phyloP scores from a whole-genome alignment of 495 filamentous ascomycete species.

The Chaetomidium leptoderma region DNA sequence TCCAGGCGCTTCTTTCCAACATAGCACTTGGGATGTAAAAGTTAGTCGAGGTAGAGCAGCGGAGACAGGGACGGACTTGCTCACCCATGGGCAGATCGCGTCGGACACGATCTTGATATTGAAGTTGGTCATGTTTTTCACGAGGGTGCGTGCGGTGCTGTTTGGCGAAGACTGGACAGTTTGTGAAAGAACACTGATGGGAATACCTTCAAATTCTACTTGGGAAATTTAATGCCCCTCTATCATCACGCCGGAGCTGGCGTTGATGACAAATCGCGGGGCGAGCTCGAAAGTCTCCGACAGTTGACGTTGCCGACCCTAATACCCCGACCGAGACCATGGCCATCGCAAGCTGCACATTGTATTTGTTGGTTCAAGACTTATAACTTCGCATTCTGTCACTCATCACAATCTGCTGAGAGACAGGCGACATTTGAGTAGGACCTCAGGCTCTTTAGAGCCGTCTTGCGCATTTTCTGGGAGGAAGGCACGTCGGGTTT shows the following conservation, averaged over 20 bases:
- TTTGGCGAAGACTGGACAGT: too few species aligned
- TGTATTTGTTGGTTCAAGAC: too few species aligned
- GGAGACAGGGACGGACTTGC: constrained; percentile 10
- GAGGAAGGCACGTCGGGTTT: too few species aligned
- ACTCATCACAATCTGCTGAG: too few species aligned
- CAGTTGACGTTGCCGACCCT: too few species aligned
- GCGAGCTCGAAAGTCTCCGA: background rate
- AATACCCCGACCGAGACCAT: too few species aligned
- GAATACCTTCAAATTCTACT: background rate
- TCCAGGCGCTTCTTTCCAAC: constrained; percentile 74
- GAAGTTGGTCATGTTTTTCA: constrained; percentile 64
- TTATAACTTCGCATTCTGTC: too few species aligned
- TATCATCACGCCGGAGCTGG: background rate
- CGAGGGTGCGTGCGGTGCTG: background rate
- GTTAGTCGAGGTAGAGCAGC: constrained; percentile 1
- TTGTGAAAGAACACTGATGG: background rate
- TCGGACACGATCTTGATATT: constrained; percentile 72
- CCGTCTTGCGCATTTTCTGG: too few species aligned
- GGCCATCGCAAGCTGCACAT: too few species aligned
- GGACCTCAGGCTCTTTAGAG: too few species aligned
- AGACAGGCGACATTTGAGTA: too few species aligned
- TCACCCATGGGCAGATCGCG: constrained; percentile 70
- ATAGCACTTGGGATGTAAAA: constrained; percentile 57
- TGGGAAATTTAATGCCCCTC: background rate
- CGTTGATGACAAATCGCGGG: constrained; percentile 2